Percentiles rank a stretch among this genome's conserved stretches.
These are phyloP conservation scores for Artemisia princeps DNA, from an alignment of 140 eudicot species.

Conservation along the genomic window DNA sequence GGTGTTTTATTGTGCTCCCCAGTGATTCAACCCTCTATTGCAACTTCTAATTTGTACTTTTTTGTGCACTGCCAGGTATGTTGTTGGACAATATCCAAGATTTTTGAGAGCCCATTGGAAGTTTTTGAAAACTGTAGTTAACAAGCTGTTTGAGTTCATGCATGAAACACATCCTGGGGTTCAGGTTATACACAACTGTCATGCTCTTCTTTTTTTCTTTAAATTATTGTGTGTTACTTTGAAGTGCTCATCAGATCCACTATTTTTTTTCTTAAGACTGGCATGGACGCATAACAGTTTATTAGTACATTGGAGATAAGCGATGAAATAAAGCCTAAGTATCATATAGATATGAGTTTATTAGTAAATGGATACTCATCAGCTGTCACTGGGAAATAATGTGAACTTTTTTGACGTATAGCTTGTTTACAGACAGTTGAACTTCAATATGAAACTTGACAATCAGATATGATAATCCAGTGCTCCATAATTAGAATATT, in stretches of 20 bases:
- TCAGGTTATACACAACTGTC: conserved; percentile 46
- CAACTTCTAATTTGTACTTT: conserved; percentile 11
- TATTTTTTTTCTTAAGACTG: background rate
- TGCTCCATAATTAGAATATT: background rate
- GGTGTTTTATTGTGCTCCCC: background rate
- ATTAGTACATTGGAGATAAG: background rate
- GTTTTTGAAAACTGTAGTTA: conserved; percentile 91
- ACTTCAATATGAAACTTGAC: background rate
- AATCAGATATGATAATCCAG: conserved; percentile 2
- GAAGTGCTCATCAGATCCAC: background rate
- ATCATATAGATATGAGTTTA: too few relatives aligned
- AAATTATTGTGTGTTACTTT: background rate
- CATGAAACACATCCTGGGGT: conserved; percentile 99
- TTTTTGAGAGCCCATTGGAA: conserved; percentile 98
- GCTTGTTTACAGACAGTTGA: too few relatives aligned
- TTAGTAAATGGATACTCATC: too few relatives aligned
- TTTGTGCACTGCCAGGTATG: conserved; percentile 60
- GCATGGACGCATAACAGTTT: background rate
- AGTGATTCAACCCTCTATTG: background rate
- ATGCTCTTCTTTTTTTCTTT: background rate
- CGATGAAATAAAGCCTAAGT: too few relatives aligned
- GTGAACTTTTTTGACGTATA: too few relatives aligned
- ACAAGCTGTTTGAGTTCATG: conserved; percentile 98
- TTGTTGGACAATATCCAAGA: conserved; percentile 97
- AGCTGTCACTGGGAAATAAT: too few relatives aligned